A percentile compares a stretch with the other conserved stretches of the same genome.
phyloP scores from a whole-genome alignment of 140 eudicot genomes.

The Ambrosia hybrid region DNA sequence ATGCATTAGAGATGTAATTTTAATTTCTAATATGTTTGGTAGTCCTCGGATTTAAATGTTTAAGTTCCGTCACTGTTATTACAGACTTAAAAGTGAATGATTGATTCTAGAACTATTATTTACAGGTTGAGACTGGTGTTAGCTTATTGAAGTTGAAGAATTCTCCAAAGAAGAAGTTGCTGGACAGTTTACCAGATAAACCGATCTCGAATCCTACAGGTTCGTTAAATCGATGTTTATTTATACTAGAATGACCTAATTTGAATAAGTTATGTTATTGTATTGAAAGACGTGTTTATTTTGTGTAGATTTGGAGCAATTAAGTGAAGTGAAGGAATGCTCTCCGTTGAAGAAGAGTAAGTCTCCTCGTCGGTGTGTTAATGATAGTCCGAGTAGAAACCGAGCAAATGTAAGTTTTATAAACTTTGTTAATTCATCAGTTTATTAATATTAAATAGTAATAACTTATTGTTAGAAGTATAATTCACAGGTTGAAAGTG shows the following conservation, averaged over 20 bases:
- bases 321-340: not conserved
- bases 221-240: not conserved
- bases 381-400: conserved; percentile 47
- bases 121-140: conserved; percentile 32
- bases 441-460: no score
- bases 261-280: not conserved
- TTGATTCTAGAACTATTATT: no score
- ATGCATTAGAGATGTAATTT: no score
- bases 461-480: no score
- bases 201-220: conserved; percentile 85
- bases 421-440: no score
- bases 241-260: not conserved
- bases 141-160: conserved; percentile 23
- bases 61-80: no score
- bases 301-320: no score
- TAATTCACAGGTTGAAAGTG: conserved; percentile 25
- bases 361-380: conserved; percentile 61
- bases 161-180: conserved; percentile 49
- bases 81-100: no score
- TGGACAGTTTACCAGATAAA: conserved; percentile 56
- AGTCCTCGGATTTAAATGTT: no score
- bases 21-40: no score
- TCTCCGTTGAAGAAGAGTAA: conserved; percentile 47
- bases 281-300: no score
- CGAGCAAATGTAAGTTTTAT: conserved; percentile 43